These are phyloP conservation scores for Aureobasidium sp. DNA, from an alignment of 2,329 filamentous ascomycete genomes.

Conservation along the genomic window DNA sequence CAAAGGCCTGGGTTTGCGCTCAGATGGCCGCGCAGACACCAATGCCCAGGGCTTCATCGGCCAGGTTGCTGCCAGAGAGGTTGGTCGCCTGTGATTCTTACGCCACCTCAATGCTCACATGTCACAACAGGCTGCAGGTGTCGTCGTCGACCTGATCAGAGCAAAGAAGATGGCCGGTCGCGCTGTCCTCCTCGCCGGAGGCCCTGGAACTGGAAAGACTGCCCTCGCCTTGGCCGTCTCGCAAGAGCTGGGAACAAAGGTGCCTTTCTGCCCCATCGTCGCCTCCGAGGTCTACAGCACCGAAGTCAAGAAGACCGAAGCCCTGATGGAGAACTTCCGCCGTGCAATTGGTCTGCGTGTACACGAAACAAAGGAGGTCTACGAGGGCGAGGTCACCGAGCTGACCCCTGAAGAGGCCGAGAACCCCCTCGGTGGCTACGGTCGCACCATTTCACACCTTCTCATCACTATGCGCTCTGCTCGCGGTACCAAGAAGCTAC, in stretches of 20 bases:
- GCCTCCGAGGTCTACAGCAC: conserved; percentile 97
- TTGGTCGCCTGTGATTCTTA: neutral
- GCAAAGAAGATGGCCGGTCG: conserved; percentile 97
- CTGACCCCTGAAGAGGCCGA: conserved; percentile 96
- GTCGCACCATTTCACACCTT: conserved; percentile 93
- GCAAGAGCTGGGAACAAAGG: conserved; percentile 95
- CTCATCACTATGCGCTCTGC: conserved; percentile 92
- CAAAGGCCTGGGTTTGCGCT: conserved; percentile 80
- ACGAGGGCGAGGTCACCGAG: conserved; percentile 97
- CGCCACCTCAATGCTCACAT: conserved; percentile 1
- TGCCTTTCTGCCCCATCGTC: conserved; percentile 96
- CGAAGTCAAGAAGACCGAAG: conserved; percentile 98
- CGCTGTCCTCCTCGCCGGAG: conserved; percentile 86
- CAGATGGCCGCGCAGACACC: conserved; percentile 78
- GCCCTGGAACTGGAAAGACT: conserved; percentile 94
- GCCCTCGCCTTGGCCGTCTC: conserved; percentile 91
- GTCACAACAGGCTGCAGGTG: conserved; percentile 64
- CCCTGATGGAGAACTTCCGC: conserved; percentile 98
- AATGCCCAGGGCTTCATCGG: conserved; percentile 81
- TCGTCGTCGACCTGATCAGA: conserved; percentile 92
- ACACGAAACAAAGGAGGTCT: conserved; percentile 97
- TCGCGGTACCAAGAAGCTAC: conserved; percentile 94
- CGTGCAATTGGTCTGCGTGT: conserved; percentile 94
- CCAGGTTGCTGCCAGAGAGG: conserved; percentile 75
- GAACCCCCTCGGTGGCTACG: conserved; percentile 93